Percentiles rank a stretch among this genome's conserved stretches.
phyloP scores from a whole-genome alignment of 192 early-diverging fungal genomes.

The Borealophlyctis nickersoniae region DNA sequence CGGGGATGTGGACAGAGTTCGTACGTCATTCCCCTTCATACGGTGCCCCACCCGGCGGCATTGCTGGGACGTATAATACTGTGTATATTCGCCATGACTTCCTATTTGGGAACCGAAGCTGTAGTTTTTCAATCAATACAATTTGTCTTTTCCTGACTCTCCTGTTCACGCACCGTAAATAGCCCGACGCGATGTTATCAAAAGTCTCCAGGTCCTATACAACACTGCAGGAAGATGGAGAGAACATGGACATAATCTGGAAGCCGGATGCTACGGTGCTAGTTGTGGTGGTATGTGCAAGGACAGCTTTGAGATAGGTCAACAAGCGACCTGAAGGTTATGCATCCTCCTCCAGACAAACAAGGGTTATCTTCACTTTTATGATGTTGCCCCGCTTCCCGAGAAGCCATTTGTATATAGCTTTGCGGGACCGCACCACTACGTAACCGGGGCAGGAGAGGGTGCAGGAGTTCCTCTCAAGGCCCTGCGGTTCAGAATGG shows the following conservation, averaged over 20 bases:
- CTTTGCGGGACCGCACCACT: conserved; percentile 59
- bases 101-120: background rate
- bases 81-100: background rate
- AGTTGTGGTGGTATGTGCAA: conserved; percentile 59
- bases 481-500: conserved; percentile 58
- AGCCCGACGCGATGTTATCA: conserved; percentile 68
- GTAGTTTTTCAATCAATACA: background rate
- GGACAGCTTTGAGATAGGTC: background rate
- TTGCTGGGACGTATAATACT: background rate
- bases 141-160: background rate
- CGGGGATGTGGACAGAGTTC: no score
- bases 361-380: conserved; percentile 70
- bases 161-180: background rate
- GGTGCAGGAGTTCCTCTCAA: conserved; percentile 47
- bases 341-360: conserved; percentile 37
- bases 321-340: no score
- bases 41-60: no score
- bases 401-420: conserved; percentile 54
- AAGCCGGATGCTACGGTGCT: conserved; percentile 64
- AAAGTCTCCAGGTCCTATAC: conserved; percentile 58
- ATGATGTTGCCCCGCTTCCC: conserved; percentile 45
- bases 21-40: no score
- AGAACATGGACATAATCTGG: conserved; percentile 70
- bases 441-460: conserved; percentile 68
- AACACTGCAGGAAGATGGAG: conserved; percentile 70